These are phyloP conservation scores for Coffea humblotiana DNA, from an alignment of 305 asterid genomes.

Conservation along the genomic window DNA sequence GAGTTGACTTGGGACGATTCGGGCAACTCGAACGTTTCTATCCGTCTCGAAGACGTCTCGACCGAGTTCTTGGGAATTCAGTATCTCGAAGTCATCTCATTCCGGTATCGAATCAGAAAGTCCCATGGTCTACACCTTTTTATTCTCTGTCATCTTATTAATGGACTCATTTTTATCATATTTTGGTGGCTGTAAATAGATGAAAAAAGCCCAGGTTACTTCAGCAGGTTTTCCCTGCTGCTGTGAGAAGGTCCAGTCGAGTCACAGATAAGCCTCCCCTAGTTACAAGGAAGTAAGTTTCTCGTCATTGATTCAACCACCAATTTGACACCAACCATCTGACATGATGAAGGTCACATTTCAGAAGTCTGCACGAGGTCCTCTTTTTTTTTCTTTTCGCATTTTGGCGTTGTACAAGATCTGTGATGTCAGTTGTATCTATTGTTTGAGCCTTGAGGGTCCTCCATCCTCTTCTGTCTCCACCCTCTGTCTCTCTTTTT, in stretches of 20 bases:
- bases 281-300: constrained; percentile 59
- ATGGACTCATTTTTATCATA: background rate
- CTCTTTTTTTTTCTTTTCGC: background rate
- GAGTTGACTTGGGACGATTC: too few relatives aligned
- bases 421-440: background rate
- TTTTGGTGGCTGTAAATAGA: constrained; percentile 28
- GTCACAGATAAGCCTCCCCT: constrained; percentile 57
- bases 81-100: too few relatives aligned
- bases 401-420: background rate
- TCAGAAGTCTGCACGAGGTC: too few relatives aligned
- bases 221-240: constrained; percentile 37
- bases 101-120: too few relatives aligned
- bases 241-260: constrained; percentile 60
- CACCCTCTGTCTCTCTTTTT: background rate
- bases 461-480: background rate
- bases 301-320: background rate
- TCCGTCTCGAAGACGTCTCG: too few relatives aligned
- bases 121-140: too few relatives aligned
- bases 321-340: background rate
- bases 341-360: too few relatives aligned
- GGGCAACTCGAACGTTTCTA: too few relatives aligned
- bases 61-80: too few relatives aligned
- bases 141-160: background rate
- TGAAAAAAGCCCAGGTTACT: constrained; percentile 57
- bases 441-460: background rate